Percentiles rank a stretch among this genome's conserved stretches.
These are phyloP conservation scores for Pyrus hybrid DNA, from an alignment of 331 rosid species.

Conservation along the genomic window DNA sequence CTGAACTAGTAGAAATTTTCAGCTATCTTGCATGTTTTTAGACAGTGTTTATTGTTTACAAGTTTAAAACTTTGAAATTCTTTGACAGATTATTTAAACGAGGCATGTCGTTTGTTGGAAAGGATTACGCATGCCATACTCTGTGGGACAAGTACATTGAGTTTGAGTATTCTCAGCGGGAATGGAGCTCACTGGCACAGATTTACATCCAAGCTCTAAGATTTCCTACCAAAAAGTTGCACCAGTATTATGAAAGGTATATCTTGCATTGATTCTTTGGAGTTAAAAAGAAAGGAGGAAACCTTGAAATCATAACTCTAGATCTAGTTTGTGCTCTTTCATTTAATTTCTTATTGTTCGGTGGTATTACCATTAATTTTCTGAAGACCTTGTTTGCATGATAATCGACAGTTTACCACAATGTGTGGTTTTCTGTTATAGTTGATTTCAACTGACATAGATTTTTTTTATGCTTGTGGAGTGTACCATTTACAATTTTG, in stretches of 20 bases:
- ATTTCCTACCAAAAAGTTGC: slow-evolving; percentile 79
- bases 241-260: slow-evolving; percentile 59
- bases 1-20: neutral
- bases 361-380: neutral
- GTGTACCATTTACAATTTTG: neutral
- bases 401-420: neutral
- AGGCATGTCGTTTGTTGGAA: slow-evolving; percentile 77
- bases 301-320: neutral
- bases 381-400: neutral
- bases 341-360: neutral
- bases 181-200: slow-evolving; percentile 66
- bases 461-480: neutral
- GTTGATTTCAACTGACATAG: neutral
- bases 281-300: neutral
- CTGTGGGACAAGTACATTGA: slow-evolving; percentile 86
- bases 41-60: neutral
- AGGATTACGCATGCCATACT: slow-evolving; percentile 65
- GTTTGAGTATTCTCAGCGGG: slow-evolving; percentile 76
- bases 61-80: neutral
- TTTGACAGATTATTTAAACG: slow-evolving; percentile 59
- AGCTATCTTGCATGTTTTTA: neutral
- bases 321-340: neutral
- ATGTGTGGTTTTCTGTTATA: neutral
- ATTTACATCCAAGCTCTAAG: slow-evolving; percentile 69
- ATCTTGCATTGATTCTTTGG: slow-evolving; percentile 3